Evolutionary conservation across 495 filamentous ascomycete species (phyloP), one percentile per base, ranked within the genome.

Genomic region (Filosporella fistucella): DNA sequence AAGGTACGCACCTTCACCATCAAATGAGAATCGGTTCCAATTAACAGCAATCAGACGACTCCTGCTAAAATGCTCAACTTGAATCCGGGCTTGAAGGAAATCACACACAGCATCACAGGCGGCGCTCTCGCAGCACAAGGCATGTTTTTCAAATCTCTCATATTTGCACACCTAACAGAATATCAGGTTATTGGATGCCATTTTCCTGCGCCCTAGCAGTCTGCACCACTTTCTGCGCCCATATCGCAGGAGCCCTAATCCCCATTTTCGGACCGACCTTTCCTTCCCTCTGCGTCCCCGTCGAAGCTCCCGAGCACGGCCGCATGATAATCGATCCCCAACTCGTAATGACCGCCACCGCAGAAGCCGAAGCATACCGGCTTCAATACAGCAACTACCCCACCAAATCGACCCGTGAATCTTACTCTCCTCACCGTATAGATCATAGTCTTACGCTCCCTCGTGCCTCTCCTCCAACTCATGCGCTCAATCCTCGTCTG

Each of bases 171-270:
- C 39, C 16, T 22, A 55, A n/a, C 9, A n/a, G 24, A 23, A 9
- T 16, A 14, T 17, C 26, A 95, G 93, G 93, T 20, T 98, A 98
- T 68, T 98, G 91, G 93, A 88, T 97, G 79, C 93, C 93, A 1
- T 98, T 81, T 56, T 68, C 80, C 29, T 88, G 85, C 29, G 93
- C 93, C 21, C 82, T 78, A 66, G 88, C 87, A 14, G 69, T 96
- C 23, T 88, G 89, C 52, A 74, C 86, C 5, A 95, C 84, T 2
- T 96, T 96, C 61, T 97, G 91, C 70, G 81, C 81, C 62, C 67
- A 77, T 12, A 95, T 98, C 55, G 82, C 91, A 20, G 79, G 80
- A 48, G 89, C 81, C 0, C 68, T 98, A 35, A 93, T 90, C 9
- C 90, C 90, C 13, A 67, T 98, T 44, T 98, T 98, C 60, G 93